These are phyloP conservation scores for Aspergillus coremiiformis DNA, from an alignment of 495 filamentous ascomycete species.

Conservation along the genomic window DNA sequence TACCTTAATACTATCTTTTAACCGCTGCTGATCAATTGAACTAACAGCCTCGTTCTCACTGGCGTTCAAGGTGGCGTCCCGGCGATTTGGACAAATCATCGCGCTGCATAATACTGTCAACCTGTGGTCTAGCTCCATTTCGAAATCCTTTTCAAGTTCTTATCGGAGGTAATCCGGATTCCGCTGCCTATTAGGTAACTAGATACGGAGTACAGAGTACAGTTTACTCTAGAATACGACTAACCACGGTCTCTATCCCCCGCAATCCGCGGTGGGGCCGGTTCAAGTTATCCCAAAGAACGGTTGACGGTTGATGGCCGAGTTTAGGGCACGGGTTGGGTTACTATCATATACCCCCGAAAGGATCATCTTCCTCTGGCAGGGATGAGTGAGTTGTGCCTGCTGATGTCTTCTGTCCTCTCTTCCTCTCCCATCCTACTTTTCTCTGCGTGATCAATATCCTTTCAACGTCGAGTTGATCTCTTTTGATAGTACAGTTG, in stretches of 20 bases:
- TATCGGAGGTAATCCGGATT: constrained; percentile 1
- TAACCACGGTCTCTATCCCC: background rate
- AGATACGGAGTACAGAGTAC: background rate
- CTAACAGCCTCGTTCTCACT: background rate
- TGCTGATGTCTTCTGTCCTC: constrained; percentile 7
- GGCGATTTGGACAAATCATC: constrained; percentile 5
- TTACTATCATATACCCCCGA: background rate
- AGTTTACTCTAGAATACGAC: no score
- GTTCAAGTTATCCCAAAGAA: background rate
- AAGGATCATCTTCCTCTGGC: no score
- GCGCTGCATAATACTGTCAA: background rate
- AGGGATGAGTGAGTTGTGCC: no score
- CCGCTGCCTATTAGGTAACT: constrained; percentile 18
- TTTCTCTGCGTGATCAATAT: background rate
- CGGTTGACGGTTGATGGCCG: background rate
- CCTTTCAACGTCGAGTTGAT: constrained; percentile 3
- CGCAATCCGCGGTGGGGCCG: constrained; percentile 3
- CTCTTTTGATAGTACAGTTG: background rate
- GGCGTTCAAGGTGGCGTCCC: constrained; percentile 4
- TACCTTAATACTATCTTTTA: no score
- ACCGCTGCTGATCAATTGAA: background rate
- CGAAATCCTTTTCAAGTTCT: background rate
- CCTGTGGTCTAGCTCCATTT: background rate
- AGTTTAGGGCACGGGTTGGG: background rate
- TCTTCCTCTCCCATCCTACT: background rate